These are phyloP conservation scores for Penicillium sp. DNA, from an alignment of 2,329 filamentous ascomycete genomes.

Conservation along the genomic window DNA sequence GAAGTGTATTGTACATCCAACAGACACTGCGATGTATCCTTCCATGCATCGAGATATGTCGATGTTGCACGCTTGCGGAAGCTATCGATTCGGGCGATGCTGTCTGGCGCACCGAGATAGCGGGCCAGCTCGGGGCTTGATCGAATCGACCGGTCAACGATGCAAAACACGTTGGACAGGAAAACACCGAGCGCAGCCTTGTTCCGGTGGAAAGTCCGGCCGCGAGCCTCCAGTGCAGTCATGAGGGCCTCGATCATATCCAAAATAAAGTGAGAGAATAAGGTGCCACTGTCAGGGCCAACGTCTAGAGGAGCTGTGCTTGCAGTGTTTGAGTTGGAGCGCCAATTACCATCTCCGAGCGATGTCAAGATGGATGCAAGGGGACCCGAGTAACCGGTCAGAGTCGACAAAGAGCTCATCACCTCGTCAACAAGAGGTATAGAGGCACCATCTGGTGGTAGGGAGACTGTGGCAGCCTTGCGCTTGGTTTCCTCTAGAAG, in stretches of 20 bases:
- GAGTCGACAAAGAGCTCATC: constrained; percentile 81
- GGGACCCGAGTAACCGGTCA: constrained; percentile 84
- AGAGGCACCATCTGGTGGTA: constrained; percentile 78
- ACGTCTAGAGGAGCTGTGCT: constrained; percentile 81
- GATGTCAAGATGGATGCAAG: constrained; percentile 90
- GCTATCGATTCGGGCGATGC: constrained; percentile 69
- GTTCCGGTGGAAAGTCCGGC: constrained; percentile 71
- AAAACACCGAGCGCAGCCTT: constrained; percentile 85
- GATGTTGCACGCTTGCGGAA: constrained; percentile 87
- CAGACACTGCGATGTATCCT: constrained; percentile 80
- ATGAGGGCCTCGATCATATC: constrained; percentile 87
- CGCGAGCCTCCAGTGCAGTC: constrained; percentile 73
- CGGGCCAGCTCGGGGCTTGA: constrained; percentile 72
- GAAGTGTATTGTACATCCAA: constrained; percentile 93
- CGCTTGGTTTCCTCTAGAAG: constrained; percentile 81
- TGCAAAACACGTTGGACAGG: constrained; percentile 81
- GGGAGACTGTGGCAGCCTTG: constrained; percentile 65
- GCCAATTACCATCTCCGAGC: constrained; percentile 90
- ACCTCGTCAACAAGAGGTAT: constrained; percentile 79
- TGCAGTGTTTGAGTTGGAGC: constrained; percentile 62
- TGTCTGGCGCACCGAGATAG: constrained; percentile 66
- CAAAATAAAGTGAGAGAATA: constrained; percentile 86
- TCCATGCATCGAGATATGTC: constrained; percentile 84
- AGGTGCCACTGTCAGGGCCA: constrained; percentile 80
- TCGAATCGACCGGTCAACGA: constrained; percentile 82